A percentile compares a stretch with the other conserved stretches of the same genome.
Evolutionary conservation across 768 basidiomycete species (phyloP).

Genomic region (Trametes cinnabarina): DNA sequence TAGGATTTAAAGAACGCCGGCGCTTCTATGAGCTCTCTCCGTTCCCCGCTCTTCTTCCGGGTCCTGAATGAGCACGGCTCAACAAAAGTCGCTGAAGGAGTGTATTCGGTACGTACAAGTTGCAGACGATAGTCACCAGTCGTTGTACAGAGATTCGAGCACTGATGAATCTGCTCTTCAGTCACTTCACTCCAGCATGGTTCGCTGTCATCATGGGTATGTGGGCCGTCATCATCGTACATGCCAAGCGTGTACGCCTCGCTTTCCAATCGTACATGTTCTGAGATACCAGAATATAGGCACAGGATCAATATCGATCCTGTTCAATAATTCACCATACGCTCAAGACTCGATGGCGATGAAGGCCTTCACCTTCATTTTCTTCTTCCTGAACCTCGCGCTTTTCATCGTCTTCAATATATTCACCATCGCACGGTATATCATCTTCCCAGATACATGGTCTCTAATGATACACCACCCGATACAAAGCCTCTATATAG

Average conservation of each 20-base stretch:
- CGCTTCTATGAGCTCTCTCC: neutral
- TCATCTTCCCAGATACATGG: constrained; percentile 53
- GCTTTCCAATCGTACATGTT: too few species aligned
- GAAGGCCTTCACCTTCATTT: constrained; percentile 41
- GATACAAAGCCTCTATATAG: constrained; percentile 48
- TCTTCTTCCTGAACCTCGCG: constrained; percentile 59
- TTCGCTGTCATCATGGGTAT: constrained; percentile 54
- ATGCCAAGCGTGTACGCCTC: too few species aligned
- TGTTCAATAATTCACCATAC: constrained; percentile 61
- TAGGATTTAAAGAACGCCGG: neutral
- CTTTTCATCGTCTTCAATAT: constrained; percentile 51
- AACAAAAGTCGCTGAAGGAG: constrained; percentile 30
- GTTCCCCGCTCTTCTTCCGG: neutral
- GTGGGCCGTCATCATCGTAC: too few species aligned
- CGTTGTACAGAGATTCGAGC: too few species aligned
- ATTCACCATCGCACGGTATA: constrained; percentile 50
- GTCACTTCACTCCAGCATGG: constrained; percentile 57
- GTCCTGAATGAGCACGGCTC: neutral
- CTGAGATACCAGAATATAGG: constrained; percentile 20
- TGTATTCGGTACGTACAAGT: constrained; percentile 34
- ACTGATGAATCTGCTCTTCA: too few species aligned
- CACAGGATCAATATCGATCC: constrained; percentile 52
- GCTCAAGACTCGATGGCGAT: constrained; percentile 40
- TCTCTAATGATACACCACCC: constrained; percentile 47
- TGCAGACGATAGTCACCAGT: too few species aligned